Evolutionary conservation across 1,284 basidiomycete genomes (phyloP), one percentile per base, ranked within the genome.

Genomic region (Sporisorium graminicola): DNA sequence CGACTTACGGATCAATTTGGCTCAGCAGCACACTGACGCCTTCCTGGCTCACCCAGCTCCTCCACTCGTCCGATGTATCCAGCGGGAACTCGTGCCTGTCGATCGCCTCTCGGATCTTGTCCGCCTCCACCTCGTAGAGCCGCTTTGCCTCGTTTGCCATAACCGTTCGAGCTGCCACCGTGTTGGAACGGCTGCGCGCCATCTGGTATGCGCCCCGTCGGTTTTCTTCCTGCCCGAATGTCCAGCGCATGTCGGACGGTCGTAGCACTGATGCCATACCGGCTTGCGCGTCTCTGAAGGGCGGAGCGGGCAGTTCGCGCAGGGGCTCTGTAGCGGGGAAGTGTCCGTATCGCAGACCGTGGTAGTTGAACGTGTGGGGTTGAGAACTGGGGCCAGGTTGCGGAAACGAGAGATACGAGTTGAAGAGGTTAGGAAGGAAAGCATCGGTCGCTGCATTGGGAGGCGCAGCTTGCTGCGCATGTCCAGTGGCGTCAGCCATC

Each of bases 51-150:
- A 53, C 16, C 58, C 58, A 67, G 2, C 27, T 18, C 6, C 50
- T 26, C 49, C 58, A 67, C n/a, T 67, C 65, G 29, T 49, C 27
- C 54, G 58, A 61, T 5, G 65, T 67, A 10, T 67, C 22, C 42
- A 67, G 35, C 33, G 49, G 58, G 5, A 67, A 26, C 13, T 33
- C 35, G 16, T 44, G 56, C 1, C 22, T n/a, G 4, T 58, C 20
- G 16, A 67, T 61, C 2, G n/a, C 8, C 1, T 33, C 18, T 7
- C 58, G 49, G 35, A 67, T 61, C 5, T 49, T 22, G 8, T 55
- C 18, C 2, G 58, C 65, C 12, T 67, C 65, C 33, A 42, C 33
- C 1, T 53, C 18, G 50, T 61, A 67, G 6, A 61, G 12, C 3
- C 54, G 37, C 5, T 42, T 27, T 0, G 54, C 49, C 8, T 61